phyloP scores from a whole-genome alignment of 2,329 filamentous ascomycete genomes.

The Neofusicoccum parvum region DNA sequence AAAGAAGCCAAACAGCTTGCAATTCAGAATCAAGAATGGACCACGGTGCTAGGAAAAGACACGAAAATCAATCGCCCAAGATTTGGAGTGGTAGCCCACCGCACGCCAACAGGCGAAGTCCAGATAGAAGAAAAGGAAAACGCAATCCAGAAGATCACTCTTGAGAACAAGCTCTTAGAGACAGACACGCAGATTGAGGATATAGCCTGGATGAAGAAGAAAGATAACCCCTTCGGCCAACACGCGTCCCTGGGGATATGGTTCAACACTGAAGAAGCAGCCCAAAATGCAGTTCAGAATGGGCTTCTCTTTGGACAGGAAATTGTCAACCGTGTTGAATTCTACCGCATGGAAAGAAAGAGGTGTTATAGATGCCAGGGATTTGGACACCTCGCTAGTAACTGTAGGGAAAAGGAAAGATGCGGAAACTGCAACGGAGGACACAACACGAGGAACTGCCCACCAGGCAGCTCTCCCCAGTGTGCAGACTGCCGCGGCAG shows the following conservation, averaged over 20 bases:
- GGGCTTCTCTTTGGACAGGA: not conserved
- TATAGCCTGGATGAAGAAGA: not conserved
- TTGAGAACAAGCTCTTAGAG: not conserved
- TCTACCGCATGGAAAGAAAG: not conserved
- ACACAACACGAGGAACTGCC: not conserved
- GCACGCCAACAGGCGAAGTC: not conserved
- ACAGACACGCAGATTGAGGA: not conserved
- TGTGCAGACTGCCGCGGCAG: not conserved
- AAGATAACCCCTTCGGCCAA: not conserved
- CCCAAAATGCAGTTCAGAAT: not conserved
- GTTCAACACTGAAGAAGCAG: not conserved
- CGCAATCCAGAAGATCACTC: not conserved
- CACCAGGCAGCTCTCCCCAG: not conserved
- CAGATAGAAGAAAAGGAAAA: not conserved
- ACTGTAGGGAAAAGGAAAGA: not conserved
- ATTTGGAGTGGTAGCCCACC: not conserved
- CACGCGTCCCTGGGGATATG: not conserved
- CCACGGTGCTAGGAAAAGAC: not conserved
- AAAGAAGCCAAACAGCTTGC: not conserved
- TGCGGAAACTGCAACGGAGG: not conserved
- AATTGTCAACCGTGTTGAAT: not conserved
- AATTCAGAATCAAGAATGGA: not conserved
- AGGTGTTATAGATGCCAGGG: not conserved
- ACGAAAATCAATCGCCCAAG: not conserved
- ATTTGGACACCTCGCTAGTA: not conserved